Conservation (phyloP, 2,329 filamentous ascomycete species). For the Penicillium sp. region DNA sequence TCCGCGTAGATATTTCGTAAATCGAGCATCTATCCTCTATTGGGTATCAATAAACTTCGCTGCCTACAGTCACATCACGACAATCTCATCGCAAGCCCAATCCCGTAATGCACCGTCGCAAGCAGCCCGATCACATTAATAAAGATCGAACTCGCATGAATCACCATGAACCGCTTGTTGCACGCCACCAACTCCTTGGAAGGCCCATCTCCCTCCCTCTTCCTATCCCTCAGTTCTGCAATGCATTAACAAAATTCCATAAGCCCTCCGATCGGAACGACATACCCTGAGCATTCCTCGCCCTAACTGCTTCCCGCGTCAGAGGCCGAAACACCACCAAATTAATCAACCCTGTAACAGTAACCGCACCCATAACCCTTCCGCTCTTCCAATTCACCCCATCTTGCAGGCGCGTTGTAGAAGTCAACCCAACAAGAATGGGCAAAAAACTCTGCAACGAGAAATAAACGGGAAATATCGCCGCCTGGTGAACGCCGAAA, state of each 20-base stretch:
- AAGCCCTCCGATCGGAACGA: neutral
- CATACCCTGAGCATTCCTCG: neutral
- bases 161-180: neutral
- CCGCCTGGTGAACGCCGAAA: neutral
- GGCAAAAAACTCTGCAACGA: neutral
- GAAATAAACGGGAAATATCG: neutral
- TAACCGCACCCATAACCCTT: neutral
- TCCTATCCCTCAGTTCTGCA: neutral
- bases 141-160: neutral
- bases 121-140: neutral
- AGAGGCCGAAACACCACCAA: neutral
- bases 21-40: neutral
- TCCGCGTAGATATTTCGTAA: neutral
- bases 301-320: neutral
- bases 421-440: neutral
- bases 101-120: neutral
- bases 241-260: neutral
- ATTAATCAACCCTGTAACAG: neutral
- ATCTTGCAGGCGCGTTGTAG: neutral
- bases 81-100: neutral
- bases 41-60: neutral
- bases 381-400: neutral
- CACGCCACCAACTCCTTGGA: neutral
- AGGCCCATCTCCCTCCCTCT: neutral
- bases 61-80: neutral